Base-by-base conservation (phyloP, 1,139 yeast genomes). In the Candida glucosophila region DNA sequence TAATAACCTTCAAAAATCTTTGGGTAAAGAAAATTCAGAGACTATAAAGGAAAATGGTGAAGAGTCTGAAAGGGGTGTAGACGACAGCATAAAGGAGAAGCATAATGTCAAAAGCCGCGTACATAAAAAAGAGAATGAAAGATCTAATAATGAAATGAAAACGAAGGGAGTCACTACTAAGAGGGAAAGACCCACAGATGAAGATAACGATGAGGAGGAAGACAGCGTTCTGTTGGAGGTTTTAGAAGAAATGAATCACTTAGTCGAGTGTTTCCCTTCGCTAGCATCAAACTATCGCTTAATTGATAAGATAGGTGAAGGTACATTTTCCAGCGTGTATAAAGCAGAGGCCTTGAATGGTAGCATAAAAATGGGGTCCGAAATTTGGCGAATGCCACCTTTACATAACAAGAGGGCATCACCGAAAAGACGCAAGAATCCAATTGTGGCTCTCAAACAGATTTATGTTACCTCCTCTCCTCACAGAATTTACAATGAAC, bases 381-480 rank as follows among this genome's bases (percentile, higher is more conserved):
- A 52, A 33, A 49, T 55, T 22, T 65, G 72, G 71, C 59, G 54
- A 35, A 58, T 67, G 2, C 71, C 71, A 4, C 69, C 69, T 4
- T 47, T 63, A 24, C 57, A 57, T 27, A 51, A 44, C 26, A 32
- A 34, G 21, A 32, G 35, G 25, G 41, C 13, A 24, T 15, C 31
- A 21, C 22, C 29, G 17, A 33, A 37, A 22, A 40, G 41, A 24
- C 40, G 42, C 16, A 62, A 61, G 25, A 58, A 63, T 34, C 75
- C 78, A 11, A 66, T 73, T 28, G 98, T 92, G 31, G 99, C 99
- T 4, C 61, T 90, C 39, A 90, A 90, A 51, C 76, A 92, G 44
- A 86, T 90, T 28, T 88, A 88, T 49, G 98, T 88, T 15, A 92
- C 98, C 0, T 83, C 96, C 2, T 85, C 96, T 5, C 96, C 97